A percentile compares a stretch with the other conserved stretches of the same genome.
phyloP scores from a whole-genome alignment of 2,329 filamentous ascomycete genomes.

The Neofusicoccum ribis region DNA sequence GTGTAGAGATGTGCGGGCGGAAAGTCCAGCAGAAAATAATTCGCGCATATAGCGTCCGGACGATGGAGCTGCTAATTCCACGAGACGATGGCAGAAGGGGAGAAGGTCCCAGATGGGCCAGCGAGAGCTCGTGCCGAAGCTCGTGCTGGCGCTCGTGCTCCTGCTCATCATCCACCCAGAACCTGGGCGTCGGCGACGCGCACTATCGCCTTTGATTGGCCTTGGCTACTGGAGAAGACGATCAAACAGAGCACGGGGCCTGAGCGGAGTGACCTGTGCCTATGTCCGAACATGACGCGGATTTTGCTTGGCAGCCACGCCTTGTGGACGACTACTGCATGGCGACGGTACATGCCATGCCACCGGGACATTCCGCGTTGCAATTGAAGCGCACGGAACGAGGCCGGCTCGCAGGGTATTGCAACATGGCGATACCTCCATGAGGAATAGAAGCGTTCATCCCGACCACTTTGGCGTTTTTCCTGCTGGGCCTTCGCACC shows the following conservation, averaged over 20 bases:
- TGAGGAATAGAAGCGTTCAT: too few species aligned
- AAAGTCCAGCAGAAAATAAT: background rate
- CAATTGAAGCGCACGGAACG: background rate
- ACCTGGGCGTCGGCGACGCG: background rate
- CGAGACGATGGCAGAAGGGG: background rate
- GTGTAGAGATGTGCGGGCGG: background rate
- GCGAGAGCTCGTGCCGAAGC: background rate
- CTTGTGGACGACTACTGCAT: background rate
- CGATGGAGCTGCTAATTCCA: background rate
- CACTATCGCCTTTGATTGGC: background rate
- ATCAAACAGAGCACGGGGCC: conserved; percentile 9
- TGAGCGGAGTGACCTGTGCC: background rate
- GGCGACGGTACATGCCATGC: background rate
- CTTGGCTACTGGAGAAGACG: background rate
- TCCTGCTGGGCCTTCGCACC: too few species aligned
- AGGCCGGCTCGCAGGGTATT: too few species aligned
- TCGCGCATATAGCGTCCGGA: background rate
- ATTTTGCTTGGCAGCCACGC: background rate
- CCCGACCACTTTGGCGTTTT: too few species aligned
- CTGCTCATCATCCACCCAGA: background rate
- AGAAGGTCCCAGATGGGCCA: background rate
- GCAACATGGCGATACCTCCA: too few species aligned
- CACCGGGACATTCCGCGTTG: background rate
- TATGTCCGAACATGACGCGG: conserved; percentile 6
- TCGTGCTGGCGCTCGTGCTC: conserved; percentile 1